Percentiles rank a stretch among this genome's conserved stretches.
Conservation (phyloP, 2,329 filamentous ascomycete genomes). For the Fusarium sp. region DNA sequence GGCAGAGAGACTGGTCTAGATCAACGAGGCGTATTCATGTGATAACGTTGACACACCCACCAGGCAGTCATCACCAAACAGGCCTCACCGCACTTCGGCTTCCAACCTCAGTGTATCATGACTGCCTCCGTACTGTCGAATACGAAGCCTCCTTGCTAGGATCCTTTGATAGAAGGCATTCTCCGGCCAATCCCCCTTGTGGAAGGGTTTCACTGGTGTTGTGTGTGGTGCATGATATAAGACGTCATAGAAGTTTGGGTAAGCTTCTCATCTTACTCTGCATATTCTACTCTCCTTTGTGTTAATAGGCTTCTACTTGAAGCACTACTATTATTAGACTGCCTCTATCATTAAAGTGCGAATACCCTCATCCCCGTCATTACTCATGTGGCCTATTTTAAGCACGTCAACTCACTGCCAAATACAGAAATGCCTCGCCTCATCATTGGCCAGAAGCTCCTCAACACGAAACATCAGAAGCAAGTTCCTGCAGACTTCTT, state of each 20-base stretch:
- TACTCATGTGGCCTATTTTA: neutral
- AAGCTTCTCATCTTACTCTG: neutral
- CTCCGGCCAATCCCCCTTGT: neutral
- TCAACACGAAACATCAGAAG: neutral
- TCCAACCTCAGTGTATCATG: neutral
- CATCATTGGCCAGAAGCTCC: neutral
- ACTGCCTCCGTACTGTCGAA: neutral
- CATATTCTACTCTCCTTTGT: neutral
- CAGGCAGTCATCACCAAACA: neutral
- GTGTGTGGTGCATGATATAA: neutral
- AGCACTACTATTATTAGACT: neutral
- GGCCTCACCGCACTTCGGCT: constrained; percentile 9
- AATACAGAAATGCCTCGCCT: neutral
- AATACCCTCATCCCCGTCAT: neutral
- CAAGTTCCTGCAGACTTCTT: neutral
- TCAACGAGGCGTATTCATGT: neutral
- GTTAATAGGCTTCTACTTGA: neutral
- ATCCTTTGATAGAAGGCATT: neutral
- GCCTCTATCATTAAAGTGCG: neutral
- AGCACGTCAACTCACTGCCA: neutral
- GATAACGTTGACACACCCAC: neutral
- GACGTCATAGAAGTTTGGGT: neutral
- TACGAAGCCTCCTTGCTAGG: neutral
- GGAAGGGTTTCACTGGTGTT: neutral
- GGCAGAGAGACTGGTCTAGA: neutral